These are phyloP conservation scores for Neurospora sp. DNA, from an alignment of 495 filamentous ascomycete species.

Conservation along the genomic window DNA sequence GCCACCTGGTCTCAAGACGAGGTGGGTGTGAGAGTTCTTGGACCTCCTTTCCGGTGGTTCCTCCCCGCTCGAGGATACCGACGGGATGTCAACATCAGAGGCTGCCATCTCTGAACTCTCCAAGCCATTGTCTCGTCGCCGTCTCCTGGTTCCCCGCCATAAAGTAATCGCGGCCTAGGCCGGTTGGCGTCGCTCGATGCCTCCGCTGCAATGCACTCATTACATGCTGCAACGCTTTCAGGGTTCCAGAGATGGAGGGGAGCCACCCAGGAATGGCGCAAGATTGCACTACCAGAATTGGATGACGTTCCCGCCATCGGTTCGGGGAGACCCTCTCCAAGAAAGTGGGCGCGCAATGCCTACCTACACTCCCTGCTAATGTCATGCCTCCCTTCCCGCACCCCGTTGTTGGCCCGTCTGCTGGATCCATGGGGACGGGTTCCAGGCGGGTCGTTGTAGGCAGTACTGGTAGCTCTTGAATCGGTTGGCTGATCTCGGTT, in stretches of 20 bases:
- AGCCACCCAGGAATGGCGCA: neutral
- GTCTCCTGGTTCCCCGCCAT: neutral
- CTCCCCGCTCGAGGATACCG: neutral
- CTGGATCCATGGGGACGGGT: neutral
- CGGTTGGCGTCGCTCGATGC: neutral
- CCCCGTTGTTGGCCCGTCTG: neutral
- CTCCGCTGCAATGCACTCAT: neutral
- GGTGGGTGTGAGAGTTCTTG: neutral
- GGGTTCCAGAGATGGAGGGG: neutral
- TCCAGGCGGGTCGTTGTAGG: neutral
- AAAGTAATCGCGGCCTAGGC: neutral
- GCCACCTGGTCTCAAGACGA: neutral
- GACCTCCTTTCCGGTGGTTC: neutral
- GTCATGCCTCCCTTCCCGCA: neutral
- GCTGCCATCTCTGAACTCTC: neutral
- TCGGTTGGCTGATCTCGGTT: neutral
- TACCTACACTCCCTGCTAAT: neutral
- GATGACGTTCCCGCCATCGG: neutral
- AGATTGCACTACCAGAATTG: neutral
- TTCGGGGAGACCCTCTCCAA: neutral
- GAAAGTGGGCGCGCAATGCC: neutral
- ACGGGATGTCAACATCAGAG: neutral
- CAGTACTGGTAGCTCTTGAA: neutral
- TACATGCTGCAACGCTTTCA: neutral
- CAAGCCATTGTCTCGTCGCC: neutral